A percentile compares a stretch with the other conserved stretches of the same genome.
Conservation (phyloP, 1,284 basidiomycete species). For the Sanghuangporus sanghuang region DNA sequence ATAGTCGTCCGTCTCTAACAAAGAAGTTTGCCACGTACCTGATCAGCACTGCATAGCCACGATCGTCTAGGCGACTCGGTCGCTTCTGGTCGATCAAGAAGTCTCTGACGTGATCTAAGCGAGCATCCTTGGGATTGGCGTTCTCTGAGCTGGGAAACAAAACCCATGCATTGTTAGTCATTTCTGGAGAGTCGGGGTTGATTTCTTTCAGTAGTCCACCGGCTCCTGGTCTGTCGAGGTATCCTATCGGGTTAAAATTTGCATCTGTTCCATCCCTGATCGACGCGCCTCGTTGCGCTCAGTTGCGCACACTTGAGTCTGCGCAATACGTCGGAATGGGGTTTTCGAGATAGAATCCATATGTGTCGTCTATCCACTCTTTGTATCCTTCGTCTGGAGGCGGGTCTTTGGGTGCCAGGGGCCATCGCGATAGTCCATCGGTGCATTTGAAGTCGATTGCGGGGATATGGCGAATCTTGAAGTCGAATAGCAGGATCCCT, state of each 20-base stretch:
- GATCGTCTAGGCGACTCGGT: too few species aligned
- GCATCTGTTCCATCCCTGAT: too few species aligned
- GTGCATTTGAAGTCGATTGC: neutral
- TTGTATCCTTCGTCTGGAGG: neutral
- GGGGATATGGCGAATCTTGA: neutral
- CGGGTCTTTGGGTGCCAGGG: neutral
- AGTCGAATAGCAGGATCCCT: neutral
- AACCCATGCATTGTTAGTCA: slow-evolving; percentile 19
- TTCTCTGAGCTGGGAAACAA: too few species aligned
- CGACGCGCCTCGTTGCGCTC: too few species aligned
- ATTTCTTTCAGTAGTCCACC: too few species aligned
- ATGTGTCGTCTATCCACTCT: neutral
- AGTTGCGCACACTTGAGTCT: too few species aligned
- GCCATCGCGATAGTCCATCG: neutral
- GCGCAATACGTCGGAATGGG: too few species aligned
- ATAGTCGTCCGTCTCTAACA: neutral
- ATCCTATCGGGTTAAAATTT: too few species aligned
- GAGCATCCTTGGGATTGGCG: neutral
- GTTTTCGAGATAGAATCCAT: too few species aligned
- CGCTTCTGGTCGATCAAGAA: neutral
- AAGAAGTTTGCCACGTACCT: neutral
- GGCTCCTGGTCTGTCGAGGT: too few species aligned
- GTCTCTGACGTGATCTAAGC: neutral
- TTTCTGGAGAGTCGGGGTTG: too few species aligned
- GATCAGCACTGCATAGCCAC: neutral